Evolutionary conservation across 1,284 basidiomycete genomes (phyloP).

Genomic region (Mrakiaceae sp.): DNA sequence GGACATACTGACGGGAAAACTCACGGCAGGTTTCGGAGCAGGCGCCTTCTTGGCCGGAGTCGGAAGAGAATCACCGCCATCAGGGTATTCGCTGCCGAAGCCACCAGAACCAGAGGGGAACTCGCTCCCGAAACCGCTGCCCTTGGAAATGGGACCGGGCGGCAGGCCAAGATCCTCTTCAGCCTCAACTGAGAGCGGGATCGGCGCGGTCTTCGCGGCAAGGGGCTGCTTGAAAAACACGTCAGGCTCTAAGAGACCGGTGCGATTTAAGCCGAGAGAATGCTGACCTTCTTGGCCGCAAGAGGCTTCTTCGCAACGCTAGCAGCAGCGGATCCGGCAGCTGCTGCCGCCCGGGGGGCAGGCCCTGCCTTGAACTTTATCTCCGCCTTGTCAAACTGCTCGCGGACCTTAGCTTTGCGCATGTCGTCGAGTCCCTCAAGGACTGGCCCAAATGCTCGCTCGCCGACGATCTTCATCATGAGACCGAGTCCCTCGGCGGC

Average conservation of each 20-base stretch:
- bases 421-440: constrained; percentile 82
- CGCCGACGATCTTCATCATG: constrained; percentile 95
- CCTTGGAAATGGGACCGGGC: constrained; percentile 3
- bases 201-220: neutral
- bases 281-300: constrained; percentile 11
- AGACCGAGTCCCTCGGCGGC: constrained; percentile 80
- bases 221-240: neutral
- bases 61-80: neutral
- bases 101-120: constrained; percentile 7
- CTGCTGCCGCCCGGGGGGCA: constrained; percentile 18
- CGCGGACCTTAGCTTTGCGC: constrained; percentile 85
- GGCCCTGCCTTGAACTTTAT: constrained; percentile 66
- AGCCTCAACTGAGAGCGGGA: neutral
- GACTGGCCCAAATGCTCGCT: constrained; percentile 76
- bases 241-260: neutral
- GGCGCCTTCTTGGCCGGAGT: constrained; percentile 46
- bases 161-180: constrained; percentile 2
- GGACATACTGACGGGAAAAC: neutral
- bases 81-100: constrained; percentile 13
- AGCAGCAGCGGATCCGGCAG: constrained; percentile 20
- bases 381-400: constrained; percentile 76
- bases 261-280: neutral
- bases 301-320: neutral
- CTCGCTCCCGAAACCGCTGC: constrained; percentile 12
- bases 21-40: constrained; percentile 19